Evolutionary conservation across 1,284 basidiomycete species (phyloP).

Genomic region (Ganoderma boninense): DNA sequence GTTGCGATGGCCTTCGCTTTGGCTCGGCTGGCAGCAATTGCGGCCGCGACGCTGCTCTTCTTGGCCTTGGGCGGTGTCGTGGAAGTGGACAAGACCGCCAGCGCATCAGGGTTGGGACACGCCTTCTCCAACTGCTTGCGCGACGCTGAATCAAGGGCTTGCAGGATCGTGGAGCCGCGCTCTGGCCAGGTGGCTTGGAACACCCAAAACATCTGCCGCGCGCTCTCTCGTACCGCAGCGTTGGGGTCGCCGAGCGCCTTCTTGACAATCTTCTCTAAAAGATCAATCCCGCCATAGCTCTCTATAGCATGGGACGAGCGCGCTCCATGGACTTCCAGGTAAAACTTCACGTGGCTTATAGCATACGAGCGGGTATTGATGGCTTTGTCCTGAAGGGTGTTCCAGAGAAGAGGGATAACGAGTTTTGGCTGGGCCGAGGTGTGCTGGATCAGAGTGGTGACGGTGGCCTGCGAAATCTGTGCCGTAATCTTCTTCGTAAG

Average conservation of each 20-base stretch:
- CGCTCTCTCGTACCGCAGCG: slow-evolving; percentile 79
- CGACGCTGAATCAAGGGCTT: slow-evolving; percentile 72
- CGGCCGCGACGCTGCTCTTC: slow-evolving; percentile 82
- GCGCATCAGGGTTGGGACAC: slow-evolving; percentile 66
- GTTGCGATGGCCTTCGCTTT: slow-evolving; percentile 85
- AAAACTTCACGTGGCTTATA: slow-evolving; percentile 75
- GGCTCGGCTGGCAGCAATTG: slow-evolving; percentile 83
- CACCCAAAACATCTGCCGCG: slow-evolving; percentile 83
- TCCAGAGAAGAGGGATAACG: slow-evolving; percentile 78
- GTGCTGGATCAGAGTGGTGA: slow-evolving; percentile 74
- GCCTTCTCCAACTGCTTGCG: slow-evolving; percentile 89
- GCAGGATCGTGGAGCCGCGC: slow-evolving; percentile 69
- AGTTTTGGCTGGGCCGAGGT: slow-evolving; percentile 79
- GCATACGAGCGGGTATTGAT: slow-evolving; percentile 80
- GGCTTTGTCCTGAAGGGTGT: slow-evolving; percentile 85
- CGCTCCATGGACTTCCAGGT: slow-evolving; percentile 75
- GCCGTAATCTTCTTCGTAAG: slow-evolving; percentile 97
- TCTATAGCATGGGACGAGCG: slow-evolving; percentile 74
- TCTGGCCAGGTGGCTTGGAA: slow-evolving; percentile 83
- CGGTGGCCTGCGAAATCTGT: slow-evolving; percentile 83
- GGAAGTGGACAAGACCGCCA: slow-evolving; percentile 49
- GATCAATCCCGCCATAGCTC: slow-evolving; percentile 68
- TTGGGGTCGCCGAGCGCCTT: slow-evolving; percentile 84
- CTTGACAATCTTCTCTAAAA: slow-evolving; percentile 76
- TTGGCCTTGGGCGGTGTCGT: slow-evolving; percentile 61